Evolutionary conservation across 495 filamentous ascomycete genomes (phyloP).

Genomic region (Neurospora cerealis): DNA sequence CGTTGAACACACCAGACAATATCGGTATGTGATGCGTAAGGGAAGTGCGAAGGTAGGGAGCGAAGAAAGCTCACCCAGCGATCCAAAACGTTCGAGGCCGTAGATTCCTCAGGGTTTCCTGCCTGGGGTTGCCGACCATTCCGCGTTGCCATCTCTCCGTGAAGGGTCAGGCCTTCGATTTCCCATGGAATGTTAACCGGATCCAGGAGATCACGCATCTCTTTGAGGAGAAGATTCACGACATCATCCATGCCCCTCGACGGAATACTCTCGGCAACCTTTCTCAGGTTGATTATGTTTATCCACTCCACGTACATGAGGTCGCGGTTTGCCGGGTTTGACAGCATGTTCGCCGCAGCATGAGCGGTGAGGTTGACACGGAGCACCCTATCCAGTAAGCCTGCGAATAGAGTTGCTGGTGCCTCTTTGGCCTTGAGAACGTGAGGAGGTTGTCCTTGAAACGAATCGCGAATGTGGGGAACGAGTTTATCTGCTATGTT

Average conservation of each 20-base stretch:
- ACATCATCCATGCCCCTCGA: constrained; percentile 56
- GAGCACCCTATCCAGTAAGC: constrained; percentile 71
- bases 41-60: constrained; percentile 64
- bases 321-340: constrained; percentile 60
- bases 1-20: constrained; percentile 61
- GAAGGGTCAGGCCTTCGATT: constrained; percentile 42
- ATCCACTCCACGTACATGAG: constrained; percentile 95
- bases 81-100: constrained; percentile 61
- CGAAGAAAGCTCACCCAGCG: constrained; percentile 77
- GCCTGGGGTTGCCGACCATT: constrained; percentile 24
- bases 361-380: constrained; percentile 87
- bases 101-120: constrained; percentile 8
- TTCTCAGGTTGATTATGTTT: constrained; percentile 61
- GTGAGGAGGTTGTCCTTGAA: constrained; percentile 70
- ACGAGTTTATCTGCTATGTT: constrained; percentile 74
- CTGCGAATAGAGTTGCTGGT: constrained; percentile 82
- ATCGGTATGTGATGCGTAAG: constrained; percentile 53
- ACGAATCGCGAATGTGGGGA: constrained; percentile 66
- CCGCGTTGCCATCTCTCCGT: constrained; percentile 41
- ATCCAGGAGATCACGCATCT: constrained; percentile 62
- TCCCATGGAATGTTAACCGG: constrained; percentile 48
- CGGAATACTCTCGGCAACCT: constrained; percentile 51
- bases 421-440: constrained; percentile 76
- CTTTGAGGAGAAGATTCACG: constrained; percentile 60
- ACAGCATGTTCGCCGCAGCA: constrained; percentile 68